Percentiles rank a stretch among this genome's conserved stretches.
Evolutionary conservation across 1,284 basidiomycete species (phyloP).

Genomic region (Tremellales sp.): DNA sequence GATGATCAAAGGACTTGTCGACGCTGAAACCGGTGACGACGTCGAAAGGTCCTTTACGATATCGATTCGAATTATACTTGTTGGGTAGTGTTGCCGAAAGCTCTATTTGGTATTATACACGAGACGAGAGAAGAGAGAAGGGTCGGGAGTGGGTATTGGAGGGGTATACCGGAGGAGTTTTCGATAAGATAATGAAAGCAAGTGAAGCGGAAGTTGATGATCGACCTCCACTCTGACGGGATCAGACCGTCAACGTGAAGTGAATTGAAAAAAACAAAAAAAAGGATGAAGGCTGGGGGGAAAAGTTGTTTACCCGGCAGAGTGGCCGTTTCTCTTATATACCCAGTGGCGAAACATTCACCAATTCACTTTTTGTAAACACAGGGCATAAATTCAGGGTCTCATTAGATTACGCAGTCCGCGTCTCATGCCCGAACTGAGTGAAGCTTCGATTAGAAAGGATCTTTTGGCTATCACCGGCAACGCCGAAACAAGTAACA

Average conservation of each 20-base stretch:
- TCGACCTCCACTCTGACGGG: not conserved
- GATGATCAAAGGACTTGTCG: not conserved
- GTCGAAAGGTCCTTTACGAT: not conserved
- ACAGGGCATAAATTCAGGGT: not conserved
- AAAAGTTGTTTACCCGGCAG: not conserved
- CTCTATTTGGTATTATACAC: no score
- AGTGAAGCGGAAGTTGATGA: not conserved
- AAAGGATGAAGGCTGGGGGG: conserved; percentile 4
- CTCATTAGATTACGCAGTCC: not conserved
- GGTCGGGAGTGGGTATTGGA: not conserved
- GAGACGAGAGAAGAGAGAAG: not conserved
- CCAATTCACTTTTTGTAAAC: no score
- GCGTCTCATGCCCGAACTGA: not conserved
- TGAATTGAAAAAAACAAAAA: not conserved
- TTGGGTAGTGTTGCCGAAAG: no score
- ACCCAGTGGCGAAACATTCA: not conserved
- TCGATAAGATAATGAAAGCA: no score
- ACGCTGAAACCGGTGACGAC: not conserved
- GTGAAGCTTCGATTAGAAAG: no score
- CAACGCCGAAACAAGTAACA: no score
- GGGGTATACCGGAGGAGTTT: not conserved
- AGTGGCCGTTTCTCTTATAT: not conserved
- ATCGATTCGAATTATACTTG: no score
- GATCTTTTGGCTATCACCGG: no score
- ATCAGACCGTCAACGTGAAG: not conserved